Evolutionary conservation across 2,329 filamentous ascomycete species (phyloP).

Genomic region (Aureobasidium sp.): DNA sequence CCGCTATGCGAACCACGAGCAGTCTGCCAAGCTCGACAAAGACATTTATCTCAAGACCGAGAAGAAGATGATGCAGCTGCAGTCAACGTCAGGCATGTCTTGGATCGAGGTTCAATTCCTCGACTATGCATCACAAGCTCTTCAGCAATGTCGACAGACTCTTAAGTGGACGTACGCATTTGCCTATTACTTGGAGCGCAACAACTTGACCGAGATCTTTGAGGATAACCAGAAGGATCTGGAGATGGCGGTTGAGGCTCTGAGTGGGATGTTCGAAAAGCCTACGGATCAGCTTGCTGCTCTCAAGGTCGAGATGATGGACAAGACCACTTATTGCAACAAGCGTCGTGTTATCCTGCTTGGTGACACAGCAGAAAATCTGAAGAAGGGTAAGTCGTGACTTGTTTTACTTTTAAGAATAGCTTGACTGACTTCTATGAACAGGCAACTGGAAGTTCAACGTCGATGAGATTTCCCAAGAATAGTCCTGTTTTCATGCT

Average conservation of each 20-base stretch:
- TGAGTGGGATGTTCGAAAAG: conserved; percentile 99
- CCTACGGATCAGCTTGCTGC: conserved; percentile 77
- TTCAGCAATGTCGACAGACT: conserved; percentile 96
- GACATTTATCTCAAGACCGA: conserved; percentile 95
- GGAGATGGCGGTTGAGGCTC: conserved; percentile 90
- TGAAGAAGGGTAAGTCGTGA: conserved; percentile 70
- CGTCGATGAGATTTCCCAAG: conserved; percentile 10
- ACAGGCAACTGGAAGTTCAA: conserved; percentile 32
- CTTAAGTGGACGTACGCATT: conserved; percentile 99
- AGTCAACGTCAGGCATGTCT: conserved; percentile 88
- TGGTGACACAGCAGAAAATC: conserved; percentile 85
- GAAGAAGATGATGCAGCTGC: conserved; percentile 97
- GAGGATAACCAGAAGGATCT: conserved; percentile 98
- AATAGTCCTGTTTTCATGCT: not conserved
- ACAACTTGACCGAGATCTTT: conserved; percentile 94
- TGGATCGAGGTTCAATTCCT: conserved; percentile 99
- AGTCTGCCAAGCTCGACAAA: conserved; percentile 92
- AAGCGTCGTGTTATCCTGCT: conserved; percentile 83
- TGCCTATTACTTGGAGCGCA: conserved; percentile 91
- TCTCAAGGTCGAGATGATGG: conserved; percentile 94
- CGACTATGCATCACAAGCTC: conserved; percentile 81
- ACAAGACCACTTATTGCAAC: conserved; percentile 96
- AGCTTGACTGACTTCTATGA: conserved; percentile 8
- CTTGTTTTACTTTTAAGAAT: not conserved
- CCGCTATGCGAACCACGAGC: conserved; percentile 96